A percentile compares a stretch with the other conserved stretches of the same genome.
phyloP scores from a whole-genome alignment of 345 rosid genomes.

The Populus pruinosa region DNA sequence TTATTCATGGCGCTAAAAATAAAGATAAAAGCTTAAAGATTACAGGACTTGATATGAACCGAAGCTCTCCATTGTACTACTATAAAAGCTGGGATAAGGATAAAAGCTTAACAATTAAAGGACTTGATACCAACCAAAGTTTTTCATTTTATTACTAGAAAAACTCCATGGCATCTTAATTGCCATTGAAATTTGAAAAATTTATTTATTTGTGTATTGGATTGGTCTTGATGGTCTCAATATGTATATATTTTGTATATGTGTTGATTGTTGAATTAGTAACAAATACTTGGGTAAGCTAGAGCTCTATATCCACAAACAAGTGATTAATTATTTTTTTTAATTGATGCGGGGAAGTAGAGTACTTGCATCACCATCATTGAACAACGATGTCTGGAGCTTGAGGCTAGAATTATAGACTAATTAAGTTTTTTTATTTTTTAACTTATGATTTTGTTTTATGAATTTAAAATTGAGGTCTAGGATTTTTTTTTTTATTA shows the following conservation, averaged over 20 bases:
- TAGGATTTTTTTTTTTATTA: not conserved
- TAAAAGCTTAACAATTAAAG: not conserved
- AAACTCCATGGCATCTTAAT: not conserved
- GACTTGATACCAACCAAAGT: not conserved
- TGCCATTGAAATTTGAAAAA: not conserved
- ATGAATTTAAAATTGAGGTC: not conserved
- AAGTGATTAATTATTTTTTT: conserved; percentile 35
- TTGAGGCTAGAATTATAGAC: conserved; percentile 51
- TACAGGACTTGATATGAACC: not conserved
- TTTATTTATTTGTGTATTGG: not conserved
- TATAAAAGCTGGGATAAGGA: not conserved
- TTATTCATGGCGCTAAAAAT: not conserved
- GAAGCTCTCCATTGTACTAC: not conserved
- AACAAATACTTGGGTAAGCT: conserved; percentile 51
- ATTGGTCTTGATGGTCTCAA: not conserved
- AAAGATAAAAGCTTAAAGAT: not conserved
- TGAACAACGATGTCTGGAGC: conserved; percentile 52
- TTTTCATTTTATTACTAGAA: not conserved
- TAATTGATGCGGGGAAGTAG: conserved; percentile 51
- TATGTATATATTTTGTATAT: not conserved
- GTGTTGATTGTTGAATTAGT: conserved; percentile 16
- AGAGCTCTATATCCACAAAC: conserved; percentile 48
- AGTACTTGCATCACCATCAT: conserved; percentile 48
- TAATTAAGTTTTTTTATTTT: not conserved
- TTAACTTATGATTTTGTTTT: too few relatives aligned